Base-by-base conservation (phyloP, 2,329 filamentous ascomycete genomes). In the Aureobasidium zeae region DNA sequence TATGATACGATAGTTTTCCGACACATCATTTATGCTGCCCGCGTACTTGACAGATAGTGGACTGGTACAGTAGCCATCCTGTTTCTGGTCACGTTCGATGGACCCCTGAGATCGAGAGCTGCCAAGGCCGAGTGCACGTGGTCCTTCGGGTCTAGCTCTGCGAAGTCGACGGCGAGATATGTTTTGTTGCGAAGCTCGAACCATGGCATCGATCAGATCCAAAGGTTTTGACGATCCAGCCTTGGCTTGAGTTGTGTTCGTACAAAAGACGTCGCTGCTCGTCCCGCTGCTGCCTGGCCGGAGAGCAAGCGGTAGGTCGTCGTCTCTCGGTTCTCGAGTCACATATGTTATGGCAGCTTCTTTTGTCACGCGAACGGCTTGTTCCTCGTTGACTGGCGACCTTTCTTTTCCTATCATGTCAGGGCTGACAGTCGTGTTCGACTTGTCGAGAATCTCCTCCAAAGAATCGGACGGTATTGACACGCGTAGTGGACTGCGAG, bases 401-500 rank as follows among this genome's bases (percentile, higher is more conserved):
- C 16, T 21, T 16, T 21, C 30, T 10, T 19, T 28, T 3, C 2
- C 2, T 1, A 24, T 16, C 6, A 26, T 42, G 6, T 44, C 35
- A 7, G 12, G 21, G 36, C 41, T 41, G 20, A 12, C 41, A 15
- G 12, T 7, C 12, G 17, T 20, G 9, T 13, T 37, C 19, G 44
- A 33, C 16, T 15, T 45, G 26, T 21, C 24, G 21, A 32, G 39
- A 16, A 38, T 33, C 34, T 47, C 31, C 13, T 32, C 33, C 4
- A 46, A 32, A 15, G 39, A 44, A 4, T 32, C 38, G 6, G 31
- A 46, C 22, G 32, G 44, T 29, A 45, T 48, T 16, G 39, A 49
- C 25, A 42, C 24, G 8, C 59, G 47, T 24, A 61, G 44, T 2
- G 59, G 58, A 38, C 56, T 60, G 7, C 52, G 53, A n/a, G 58